These are phyloP conservation scores for Sanghuangporus weigelae DNA, from an alignment of 1,284 basidiomycete genomes.

Conservation along the genomic window DNA sequence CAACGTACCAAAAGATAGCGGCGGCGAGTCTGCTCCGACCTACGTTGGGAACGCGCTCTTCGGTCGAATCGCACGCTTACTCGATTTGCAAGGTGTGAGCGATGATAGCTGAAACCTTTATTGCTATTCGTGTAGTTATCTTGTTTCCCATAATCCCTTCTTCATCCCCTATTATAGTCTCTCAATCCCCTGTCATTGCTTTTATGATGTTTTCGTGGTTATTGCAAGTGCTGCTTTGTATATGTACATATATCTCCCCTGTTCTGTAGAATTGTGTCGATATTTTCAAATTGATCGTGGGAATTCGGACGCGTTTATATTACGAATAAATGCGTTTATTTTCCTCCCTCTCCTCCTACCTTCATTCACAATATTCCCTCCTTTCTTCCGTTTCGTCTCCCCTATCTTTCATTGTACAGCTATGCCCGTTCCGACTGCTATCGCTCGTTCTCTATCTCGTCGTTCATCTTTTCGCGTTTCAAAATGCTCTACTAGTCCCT, in stretches of 20 bases:
- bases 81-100: neutral
- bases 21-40: neutral
- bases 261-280: neutral
- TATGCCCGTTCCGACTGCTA: constrained; percentile 9
- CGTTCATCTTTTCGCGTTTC: constrained; percentile 11
- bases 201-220: neutral
- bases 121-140: neutral
- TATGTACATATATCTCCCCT: neutral
- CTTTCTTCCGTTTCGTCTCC: neutral
- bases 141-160: neutral
- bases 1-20: constrained; percentile 6
- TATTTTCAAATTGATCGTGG: neutral
- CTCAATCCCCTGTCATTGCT: neutral
- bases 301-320: neutral
- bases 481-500: constrained; percentile 6
- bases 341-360: neutral
- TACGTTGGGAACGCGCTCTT: constrained; percentile 1
- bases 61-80: constrained; percentile 3
- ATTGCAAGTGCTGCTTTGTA: neutral
- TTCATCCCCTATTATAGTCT: neutral
- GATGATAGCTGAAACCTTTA: neutral
- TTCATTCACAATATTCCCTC: neutral
- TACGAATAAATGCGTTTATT: neutral
- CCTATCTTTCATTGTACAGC: neutral
- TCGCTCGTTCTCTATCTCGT: constrained; percentile 3